Percentiles rank a stretch among this genome's conserved stretches.
phyloP scores from a whole-genome alignment of 805 yeast genomes.

The Candida bentonensis region DNA sequence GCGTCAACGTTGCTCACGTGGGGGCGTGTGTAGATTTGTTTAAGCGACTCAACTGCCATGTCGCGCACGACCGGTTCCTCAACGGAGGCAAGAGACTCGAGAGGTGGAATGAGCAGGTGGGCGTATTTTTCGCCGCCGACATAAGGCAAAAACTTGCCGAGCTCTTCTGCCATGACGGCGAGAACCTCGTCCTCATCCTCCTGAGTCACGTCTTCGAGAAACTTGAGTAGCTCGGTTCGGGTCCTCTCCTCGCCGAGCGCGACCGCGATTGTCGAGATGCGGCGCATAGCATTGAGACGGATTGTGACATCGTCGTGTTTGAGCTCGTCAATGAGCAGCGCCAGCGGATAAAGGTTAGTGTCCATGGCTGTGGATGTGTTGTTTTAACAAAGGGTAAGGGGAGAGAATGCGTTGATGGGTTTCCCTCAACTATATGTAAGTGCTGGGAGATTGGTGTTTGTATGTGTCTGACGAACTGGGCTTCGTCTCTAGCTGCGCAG shows the following conservation, averaged over 20 bases:
- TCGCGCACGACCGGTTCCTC: constrained; percentile 96
- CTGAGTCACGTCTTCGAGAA: constrained; percentile 48
- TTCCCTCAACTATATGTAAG: not conserved
- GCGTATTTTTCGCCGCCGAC: constrained; percentile 73
- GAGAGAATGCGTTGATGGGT: not conserved
- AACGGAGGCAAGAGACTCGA: constrained; percentile 75
- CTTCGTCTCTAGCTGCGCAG: too few species aligned
- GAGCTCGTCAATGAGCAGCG: constrained; percentile 90
- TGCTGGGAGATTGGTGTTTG: too few species aligned
- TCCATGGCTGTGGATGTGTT: constrained; percentile 3
- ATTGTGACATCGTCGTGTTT: constrained; percentile 92
- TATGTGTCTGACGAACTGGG: too few species aligned
- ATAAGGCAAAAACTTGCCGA: constrained; percentile 75
- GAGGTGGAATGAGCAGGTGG: constrained; percentile 41
- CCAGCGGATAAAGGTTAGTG: constrained; percentile 79
- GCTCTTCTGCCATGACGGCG: constrained; percentile 81
- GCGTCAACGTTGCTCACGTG: constrained; percentile 34
- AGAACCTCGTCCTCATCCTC: constrained; percentile 98
- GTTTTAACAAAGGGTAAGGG: too few species aligned
- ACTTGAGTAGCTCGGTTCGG: constrained; percentile 77
- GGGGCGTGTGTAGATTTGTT: constrained; percentile 51
- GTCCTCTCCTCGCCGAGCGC: constrained; percentile 94
- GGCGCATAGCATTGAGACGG: constrained; percentile 87
- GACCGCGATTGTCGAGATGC: constrained; percentile 83
- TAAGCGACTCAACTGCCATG: constrained; percentile 78